Evolutionary conservation across 257 asterid species (phyloP), one percentile per base, ranked within the genome.

Genomic region (Scutellaria baicalensis): DNA sequence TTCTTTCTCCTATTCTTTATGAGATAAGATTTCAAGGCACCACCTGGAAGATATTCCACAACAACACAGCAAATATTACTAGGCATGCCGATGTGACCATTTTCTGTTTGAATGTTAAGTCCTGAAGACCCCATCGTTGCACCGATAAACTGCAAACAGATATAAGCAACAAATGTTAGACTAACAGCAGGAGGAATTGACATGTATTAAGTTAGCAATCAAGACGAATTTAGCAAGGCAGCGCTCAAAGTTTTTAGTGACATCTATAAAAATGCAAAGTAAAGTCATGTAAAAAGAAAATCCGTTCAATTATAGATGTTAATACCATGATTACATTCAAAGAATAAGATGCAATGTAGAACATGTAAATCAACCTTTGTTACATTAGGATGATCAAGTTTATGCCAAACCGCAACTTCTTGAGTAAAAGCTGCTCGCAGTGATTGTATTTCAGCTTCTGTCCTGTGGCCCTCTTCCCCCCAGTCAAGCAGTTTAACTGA

Each of bases 381-480:
- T 43, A 90, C 97, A 56, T 90, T 90, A 36, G 97, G 97, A 78
- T 90, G 97, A 42, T 90, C 93, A 42, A 90, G 97, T 68, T 88
- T 90, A 78, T 90, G 95, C 97, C 95, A 90, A 31, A 90, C 97
- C 3, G 95, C 89, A 66, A 90, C 97, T 86, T 90, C 97, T 79
- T 90, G 97, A 43, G 95, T 83, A 76, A 90, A 90, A 64, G 95
- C 95, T 59, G 95, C 89, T 72, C 97, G 77, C 66, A 90, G 70
- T 20, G 95, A 88, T 18, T 84, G 75, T 73, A 88, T 76, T 78
- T 90, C 97, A 11, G 95, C 85, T 23, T 88, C 95, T 4, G 95
- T 88, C 58, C 93, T 70, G 79, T 88, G 93, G 36, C 97, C 95
- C 71, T 90, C 95, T 83, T 88, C 97, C 14, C 95, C 97, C 93